Conservation (phyloP, 176 grass and related monocot genomes). For the Puya raimondii region DNA sequence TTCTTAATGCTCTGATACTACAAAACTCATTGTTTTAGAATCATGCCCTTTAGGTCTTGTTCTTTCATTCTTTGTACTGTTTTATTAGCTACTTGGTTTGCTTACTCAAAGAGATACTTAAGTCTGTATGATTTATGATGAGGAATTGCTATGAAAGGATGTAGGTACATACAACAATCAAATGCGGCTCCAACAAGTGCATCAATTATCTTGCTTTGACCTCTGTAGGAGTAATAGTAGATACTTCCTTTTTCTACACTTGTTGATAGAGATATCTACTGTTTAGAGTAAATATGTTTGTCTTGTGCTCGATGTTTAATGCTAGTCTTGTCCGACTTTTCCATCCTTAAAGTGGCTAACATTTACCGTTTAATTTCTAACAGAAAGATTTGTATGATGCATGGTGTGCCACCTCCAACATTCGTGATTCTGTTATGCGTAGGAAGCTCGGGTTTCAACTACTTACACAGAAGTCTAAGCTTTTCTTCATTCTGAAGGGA, state of each 20-base stretch:
- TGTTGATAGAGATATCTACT: neutral
- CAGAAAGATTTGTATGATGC: conserved; percentile 87
- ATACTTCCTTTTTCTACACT: neutral
- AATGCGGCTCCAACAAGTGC: neutral
- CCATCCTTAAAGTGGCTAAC: neutral
- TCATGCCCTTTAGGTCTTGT: neutral
- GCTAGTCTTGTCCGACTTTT: conserved; percentile 8
- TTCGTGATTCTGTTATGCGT: conserved; percentile 74
- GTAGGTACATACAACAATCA: neutral
- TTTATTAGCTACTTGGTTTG: neutral
- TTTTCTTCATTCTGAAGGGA: conserved; percentile 68
- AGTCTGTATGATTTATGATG: neutral
- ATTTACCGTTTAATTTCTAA: conserved; percentile 3
- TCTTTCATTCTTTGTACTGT: neutral
- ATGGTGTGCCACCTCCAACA: conserved; percentile 65
- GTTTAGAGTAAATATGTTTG: neutral
- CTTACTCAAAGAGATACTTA: neutral
- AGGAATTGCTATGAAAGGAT: neutral
- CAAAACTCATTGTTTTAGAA: neutral
- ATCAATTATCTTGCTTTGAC: neutral
- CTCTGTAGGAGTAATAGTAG: no score
- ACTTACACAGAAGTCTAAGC: conserved; percentile 55
- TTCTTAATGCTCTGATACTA: neutral
- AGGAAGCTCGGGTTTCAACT: conserved; percentile 69
- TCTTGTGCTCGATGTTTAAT: conserved; percentile 10